Base-by-base conservation (phyloP, 768 basidiomycete genomes). In the Hygrophorus pudorinus region DNA sequence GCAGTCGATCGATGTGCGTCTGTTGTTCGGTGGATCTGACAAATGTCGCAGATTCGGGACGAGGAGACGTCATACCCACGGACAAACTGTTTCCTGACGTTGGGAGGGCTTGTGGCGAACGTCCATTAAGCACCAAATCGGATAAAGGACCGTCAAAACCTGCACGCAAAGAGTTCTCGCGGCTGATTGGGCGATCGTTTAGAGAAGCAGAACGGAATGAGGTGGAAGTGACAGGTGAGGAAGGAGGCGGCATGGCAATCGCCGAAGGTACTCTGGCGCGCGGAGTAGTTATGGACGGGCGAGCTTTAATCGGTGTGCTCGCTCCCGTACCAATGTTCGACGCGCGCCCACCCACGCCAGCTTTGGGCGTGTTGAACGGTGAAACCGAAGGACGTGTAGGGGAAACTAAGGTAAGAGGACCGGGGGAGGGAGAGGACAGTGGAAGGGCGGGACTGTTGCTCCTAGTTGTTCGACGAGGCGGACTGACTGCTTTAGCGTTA, bases 231-330 rank as follows among this genome's bases (percentile, higher is more conserved):
- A 65, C 57, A 13, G 85, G 85, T 10, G 83, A 84, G 1, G 79
- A 66, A 13, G 85, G 85, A 2, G 85, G 86, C 2, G 85, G 86
- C 86, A 89, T 87, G 5, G 83, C 78, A 20, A 84, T 60, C n/a
- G 73, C 68, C 53, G 83, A 85, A 24, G 85, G 81, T 48, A 85
- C 57, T 41, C 85, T 71, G 11, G 75, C 71, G 24, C 82, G 73
- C 35, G 81, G 79, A 9, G 80, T 82, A 48, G 57, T 67, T n/a
- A 67, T 59, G 9, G 72, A 67, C 3, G 72, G 62, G 30, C 68
- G 59, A 16, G 56, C 58, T 45, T 58, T 64, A 27, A 48, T 54
- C 21, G 65, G 59, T 12, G 64, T 39, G 14, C n/a, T 56, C n/a
- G 57, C 59, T 18, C 64, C 66, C 8, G 62, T 56, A 13, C 64